Evolutionary conservation across 176 grass and related monocot genomes (phyloP).

Genomic region (Avena insularis): DNA sequence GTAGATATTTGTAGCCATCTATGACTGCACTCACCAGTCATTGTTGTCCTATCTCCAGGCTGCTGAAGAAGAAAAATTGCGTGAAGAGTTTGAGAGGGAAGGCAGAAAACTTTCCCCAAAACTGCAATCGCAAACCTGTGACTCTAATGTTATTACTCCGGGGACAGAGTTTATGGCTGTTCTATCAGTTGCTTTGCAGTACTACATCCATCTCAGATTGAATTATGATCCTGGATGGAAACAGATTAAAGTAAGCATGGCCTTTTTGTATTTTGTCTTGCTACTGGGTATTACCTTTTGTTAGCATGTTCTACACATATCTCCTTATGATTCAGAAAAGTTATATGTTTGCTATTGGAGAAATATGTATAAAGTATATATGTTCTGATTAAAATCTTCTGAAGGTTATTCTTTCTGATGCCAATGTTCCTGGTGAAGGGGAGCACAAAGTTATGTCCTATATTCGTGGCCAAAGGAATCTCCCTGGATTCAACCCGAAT

Average conservation of each 20-base stretch:
- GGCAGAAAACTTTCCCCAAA: conserved; percentile 97
- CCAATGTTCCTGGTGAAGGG: conserved; percentile 99
- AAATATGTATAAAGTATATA: conserved; percentile 23
- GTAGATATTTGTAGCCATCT: conserved; percentile 13
- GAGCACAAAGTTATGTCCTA: conserved; percentile 99
- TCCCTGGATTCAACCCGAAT: conserved; percentile 85
- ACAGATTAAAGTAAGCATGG: conserved; percentile 85
- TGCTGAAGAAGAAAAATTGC: conserved; percentile 86
- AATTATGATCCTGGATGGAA: conserved; percentile 99
- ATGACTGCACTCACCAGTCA: conserved; percentile 19
- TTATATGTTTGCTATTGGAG: conserved; percentile 33
- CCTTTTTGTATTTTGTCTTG: conserved; percentile 21
- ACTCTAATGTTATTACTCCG: conserved; percentile 99
- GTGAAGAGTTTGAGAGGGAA: conserved; percentile 95
- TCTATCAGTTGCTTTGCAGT: conserved; percentile 90
- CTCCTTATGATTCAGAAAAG: conserved; percentile 17
- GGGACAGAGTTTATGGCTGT: conserved; percentile 99
- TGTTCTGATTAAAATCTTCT: conserved; percentile 63
- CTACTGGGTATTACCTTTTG: not conserved
- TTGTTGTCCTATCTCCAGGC: conserved; percentile 53
- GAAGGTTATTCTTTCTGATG: conserved; percentile 99
- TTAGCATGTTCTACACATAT: conserved; percentile 30
- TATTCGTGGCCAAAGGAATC: conserved; percentile 87
- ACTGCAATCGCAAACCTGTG: conserved; percentile 82
- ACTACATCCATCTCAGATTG: conserved; percentile 93